These are phyloP conservation scores for Macrophomina phaseolina DNA, from an alignment of 2,329 filamentous ascomycete species.

Conservation along the genomic window DNA sequence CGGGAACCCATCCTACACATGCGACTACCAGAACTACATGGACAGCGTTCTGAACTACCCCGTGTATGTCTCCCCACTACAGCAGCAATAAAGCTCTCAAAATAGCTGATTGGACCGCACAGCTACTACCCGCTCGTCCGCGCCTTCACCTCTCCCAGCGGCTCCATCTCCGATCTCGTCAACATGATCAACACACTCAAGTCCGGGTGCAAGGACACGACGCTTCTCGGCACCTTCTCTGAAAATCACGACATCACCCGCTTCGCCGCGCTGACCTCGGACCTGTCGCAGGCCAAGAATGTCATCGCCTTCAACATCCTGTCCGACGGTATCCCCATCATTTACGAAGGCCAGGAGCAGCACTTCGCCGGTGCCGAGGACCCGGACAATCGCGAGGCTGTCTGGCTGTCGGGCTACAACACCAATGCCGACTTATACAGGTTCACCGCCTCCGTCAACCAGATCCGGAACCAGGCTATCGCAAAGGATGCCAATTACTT, in stretches of 20 bases:
- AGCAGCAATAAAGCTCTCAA: neutral
- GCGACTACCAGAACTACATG: conserved; percentile 43
- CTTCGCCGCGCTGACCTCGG: conserved; percentile 45
- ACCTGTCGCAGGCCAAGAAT: conserved; percentile 46
- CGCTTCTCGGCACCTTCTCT: conserved; percentile 45
- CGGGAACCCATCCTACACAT: conserved; percentile 40
- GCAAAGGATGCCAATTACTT: conserved; percentile 46
- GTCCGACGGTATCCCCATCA: conserved; percentile 50
- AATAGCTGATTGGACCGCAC: neutral
- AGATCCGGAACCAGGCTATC: conserved; percentile 51
- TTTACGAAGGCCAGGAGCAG: conserved; percentile 52
- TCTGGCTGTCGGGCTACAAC: conserved; percentile 50
- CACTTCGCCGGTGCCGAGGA: conserved; percentile 44
- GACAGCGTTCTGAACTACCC: conserved; percentile 47
- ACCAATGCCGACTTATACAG: conserved; percentile 48
- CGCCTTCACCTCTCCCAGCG: conserved; percentile 43
- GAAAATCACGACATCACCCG: conserved; percentile 52
- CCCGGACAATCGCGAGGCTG: conserved; percentile 47
- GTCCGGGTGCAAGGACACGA: conserved; percentile 43
- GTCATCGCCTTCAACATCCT: conserved; percentile 47
- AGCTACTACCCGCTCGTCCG: conserved; percentile 45
- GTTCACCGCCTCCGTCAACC: conserved; percentile 47
- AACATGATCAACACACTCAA: conserved; percentile 40
- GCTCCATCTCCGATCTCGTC: conserved; percentile 47
- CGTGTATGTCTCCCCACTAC: conserved; percentile 15